Evolutionary conservation across 345 rosid genomes (phyloP), one percentile per base, ranked within the genome.

Genomic region (Eucalyptus tenuipes): DNA sequence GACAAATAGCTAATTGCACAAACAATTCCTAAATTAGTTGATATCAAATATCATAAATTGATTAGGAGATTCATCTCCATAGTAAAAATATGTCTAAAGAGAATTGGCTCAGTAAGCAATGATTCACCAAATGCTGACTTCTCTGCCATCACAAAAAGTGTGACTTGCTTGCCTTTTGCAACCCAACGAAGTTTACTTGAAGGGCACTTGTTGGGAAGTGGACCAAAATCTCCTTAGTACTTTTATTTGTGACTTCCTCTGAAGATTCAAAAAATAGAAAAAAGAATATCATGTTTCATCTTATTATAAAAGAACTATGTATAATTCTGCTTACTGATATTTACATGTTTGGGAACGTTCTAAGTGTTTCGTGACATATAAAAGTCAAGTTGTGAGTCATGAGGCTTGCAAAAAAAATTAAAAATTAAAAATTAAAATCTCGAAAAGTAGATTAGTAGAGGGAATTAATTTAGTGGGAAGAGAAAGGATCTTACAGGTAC

Each of bases 321-420:
- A 9, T 55, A 55, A 57, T 57, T 57, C 11, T 57, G 1, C 29
- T 1, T 57, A 57, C 1, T 2, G 5, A 57, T 10, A 10, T 57
- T 57, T 57, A 57, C 64, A 25, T 57, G 5, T 25, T 57, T 57
- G 3, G 13, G 0, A 57, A 57, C 1, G 64, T 57, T 57, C 10
- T 57, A 14, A 24, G 64, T 10, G 64, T 57, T 4, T 57, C 29
- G 0, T 10, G n/a, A 1, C 0, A 4, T 2, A 57, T 24, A 57
- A 24, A 57, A 4, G 3, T 24, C 13, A 24, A 57, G 25, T 24
- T 57, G 64, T 0, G 57, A 7, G 64, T 5, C 13, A 57, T 57
- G 0, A 0, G 1, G 2, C 1, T 50, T 53, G 2, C 27, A 8
- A 8, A 53, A 22, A 53, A 53, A 52, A 0, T 3, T 0, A 52